Percentiles rank a stretch among this genome's conserved stretches.
Conservation (phyloP, 306 rosid genomes). For the Pterocarpus macrocarpus region DNA sequence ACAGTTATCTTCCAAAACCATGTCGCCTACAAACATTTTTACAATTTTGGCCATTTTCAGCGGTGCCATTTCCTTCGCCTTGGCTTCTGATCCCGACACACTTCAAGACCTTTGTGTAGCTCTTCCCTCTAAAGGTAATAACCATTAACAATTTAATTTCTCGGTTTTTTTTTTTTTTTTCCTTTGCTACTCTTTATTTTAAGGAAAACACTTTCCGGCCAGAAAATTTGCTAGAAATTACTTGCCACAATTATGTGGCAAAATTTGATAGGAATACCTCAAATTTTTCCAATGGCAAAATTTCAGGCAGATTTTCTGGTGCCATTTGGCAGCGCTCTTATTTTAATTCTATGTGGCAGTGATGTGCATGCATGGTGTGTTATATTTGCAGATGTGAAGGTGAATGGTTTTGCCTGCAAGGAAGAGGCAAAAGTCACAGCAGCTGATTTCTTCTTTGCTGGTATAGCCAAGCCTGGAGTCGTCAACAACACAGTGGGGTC, state of each 20-base stretch:
- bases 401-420: conserved; percentile 67
- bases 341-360: neutral
- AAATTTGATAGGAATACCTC: no score
- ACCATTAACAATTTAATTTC: neutral
- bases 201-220: no score
- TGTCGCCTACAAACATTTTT: conserved; percentile 44
- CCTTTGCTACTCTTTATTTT: neutral
- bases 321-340: no score
- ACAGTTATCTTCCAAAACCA: conserved; percentile 39
- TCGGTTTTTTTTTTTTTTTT: neutral
- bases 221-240: no score
- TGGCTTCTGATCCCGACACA: conserved; percentile 61
- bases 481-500: conserved; percentile 64
- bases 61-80: conserved; percentile 40
- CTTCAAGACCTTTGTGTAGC: conserved; percentile 72
- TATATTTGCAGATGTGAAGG: conserved; percentile 54
- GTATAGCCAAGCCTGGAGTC: conserved; percentile 54
- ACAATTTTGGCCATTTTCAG: conserved; percentile 42
- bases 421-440: conserved; percentile 59
- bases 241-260: no score
- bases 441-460: conserved; percentile 59
- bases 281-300: no score
- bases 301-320: no score
- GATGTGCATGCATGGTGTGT: neutral
- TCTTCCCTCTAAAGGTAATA: conserved; percentile 60